Evolutionary conservation across 176 grass and related monocot genomes (phyloP), one percentile per base, ranked within the genome.

Genomic region (Saccharum spontaneum): DNA sequence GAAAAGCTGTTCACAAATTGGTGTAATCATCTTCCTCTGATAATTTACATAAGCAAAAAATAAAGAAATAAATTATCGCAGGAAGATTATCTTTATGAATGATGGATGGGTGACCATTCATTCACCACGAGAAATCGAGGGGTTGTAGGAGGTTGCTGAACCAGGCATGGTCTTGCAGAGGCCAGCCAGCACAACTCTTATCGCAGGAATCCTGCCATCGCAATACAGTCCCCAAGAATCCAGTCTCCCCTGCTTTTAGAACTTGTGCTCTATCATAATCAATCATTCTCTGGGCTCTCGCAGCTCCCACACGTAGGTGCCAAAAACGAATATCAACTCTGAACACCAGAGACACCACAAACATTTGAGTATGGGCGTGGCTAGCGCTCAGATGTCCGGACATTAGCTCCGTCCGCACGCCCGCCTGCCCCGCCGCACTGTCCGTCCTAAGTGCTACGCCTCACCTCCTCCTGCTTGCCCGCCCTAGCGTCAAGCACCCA

Each of bases 201-300:
- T 69, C 36, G 67, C 40, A 45, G 8, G 46, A 52, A 52, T 33
- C 24, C 49, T 15, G 15, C 45, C 3, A 4, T 75, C 41, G 20
- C 49, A 75, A 10, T 34, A 30, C 44, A 84, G 60, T 50, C 60
- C 70, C 71, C 43, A 76, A 28, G 30, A 76, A 67, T 67, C 43
- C 60, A 65, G 46, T 52, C 61, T 76, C 20, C 41, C 34, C 22
- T 64, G 15, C 72, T 24, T 63, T 49, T 75, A 8, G 17, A 11
- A 49, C 10, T 15, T 33, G 50, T 36, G 5, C 23, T 24, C 23
- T 20, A 17, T 36, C 40, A 36, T 36, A 36, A 36, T 36, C 34
- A 4, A 36, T 36, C 34, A 3, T 36, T 2, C 60, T 20, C 50
- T 20, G 17, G 1, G 50, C 23, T 30, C 39, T 66, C 26, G 38